Evolutionary conservation across 352 stramenopile species (phyloP), one percentile per base, ranked within the genome.

Genomic region (Phytophthora tubulina): DNA sequence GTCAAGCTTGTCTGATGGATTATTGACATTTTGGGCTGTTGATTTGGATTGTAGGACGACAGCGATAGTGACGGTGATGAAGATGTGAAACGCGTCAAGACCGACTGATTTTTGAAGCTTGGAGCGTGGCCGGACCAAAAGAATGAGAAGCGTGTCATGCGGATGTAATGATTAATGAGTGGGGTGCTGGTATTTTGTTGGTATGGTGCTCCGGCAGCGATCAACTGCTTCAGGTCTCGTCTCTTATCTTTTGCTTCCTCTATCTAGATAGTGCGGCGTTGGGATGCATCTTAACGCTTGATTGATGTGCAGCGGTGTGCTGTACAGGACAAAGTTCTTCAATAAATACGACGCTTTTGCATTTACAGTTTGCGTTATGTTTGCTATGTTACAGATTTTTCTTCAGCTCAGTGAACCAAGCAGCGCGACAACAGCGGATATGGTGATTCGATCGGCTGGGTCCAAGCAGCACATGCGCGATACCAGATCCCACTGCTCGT

Each of bases 61-160:
- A 88, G 79, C 54, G 84, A 90, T 72, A 87, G 85, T 72, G 84
- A 90, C 30, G 80, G 73, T 35, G 84, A 92, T 57, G 84, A 92
- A 58, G 72, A 92, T 75, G 70, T 90, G 53, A 92, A 92, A 63
- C 80, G 84, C 9, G 77, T 89, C 65, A 86, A 86, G 50, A 86
- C 70, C 27, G 78, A 86, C 45, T 90, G 74, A 85, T 32, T 54
- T 62, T 69, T 73, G 45, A 63, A 52, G 44, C 56, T 59, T 31
- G 64, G 46, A 51, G 51, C 44, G n/a, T 73, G 57, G 42, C 49
- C 39, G 13, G 41, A 63, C n/a, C 38, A 68, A 70, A 58, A 65
- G 48, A 73, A 46, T 59, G 71, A 75, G 46, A 59, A 60, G 45
- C 68, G 46, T 66, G 44, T 54, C 36, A 66, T 50, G 45, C 31